Conservation (phyloP, 441 rosid species). For the Populus hybrid region DNA sequence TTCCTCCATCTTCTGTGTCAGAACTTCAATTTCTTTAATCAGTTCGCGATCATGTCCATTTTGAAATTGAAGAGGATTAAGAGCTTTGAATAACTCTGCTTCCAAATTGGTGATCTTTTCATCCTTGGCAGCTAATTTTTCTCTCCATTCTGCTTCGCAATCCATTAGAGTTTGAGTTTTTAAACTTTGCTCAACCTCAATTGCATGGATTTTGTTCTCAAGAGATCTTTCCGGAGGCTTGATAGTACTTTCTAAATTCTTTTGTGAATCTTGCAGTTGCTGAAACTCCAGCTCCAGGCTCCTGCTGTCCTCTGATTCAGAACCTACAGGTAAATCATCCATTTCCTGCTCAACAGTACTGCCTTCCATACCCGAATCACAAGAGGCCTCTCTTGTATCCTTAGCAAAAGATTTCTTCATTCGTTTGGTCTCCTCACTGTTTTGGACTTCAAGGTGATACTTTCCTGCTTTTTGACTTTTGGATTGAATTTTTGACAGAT, state of each 20-base stretch:
- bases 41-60: constrained; percentile 23
- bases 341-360: constrained; percentile 7
- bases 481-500: constrained; percentile 27
- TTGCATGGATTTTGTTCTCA: constrained; percentile 36
- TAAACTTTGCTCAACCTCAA: constrained; percentile 28
- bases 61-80: constrained; percentile 20
- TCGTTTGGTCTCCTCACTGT: constrained; percentile 11
- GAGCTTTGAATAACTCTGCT: constrained; percentile 36
- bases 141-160: constrained; percentile 38
- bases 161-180: constrained; percentile 28
- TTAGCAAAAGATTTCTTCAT: constrained; percentile 8
- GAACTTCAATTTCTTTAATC: constrained; percentile 33
- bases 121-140: constrained; percentile 37
- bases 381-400: constrained; percentile 12
- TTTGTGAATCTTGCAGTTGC: constrained; percentile 31
- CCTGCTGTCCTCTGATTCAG: constrained; percentile 22
- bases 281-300: constrained; percentile 30
- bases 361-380: constrained; percentile 24
- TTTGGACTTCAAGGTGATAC: constrained; percentile 15
- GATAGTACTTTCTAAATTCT: constrained; percentile 31
- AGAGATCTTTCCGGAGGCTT: constrained; percentile 30
- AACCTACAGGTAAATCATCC: constrained; percentile 16
- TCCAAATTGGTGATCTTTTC: constrained; percentile 34
- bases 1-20: constrained; percentile 45
- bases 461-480: constrained; percentile 18